Evolutionary conservation across 2,329 filamentous ascomycete genomes (phyloP).

Genomic region (Cercospora brassicicola): DNA sequence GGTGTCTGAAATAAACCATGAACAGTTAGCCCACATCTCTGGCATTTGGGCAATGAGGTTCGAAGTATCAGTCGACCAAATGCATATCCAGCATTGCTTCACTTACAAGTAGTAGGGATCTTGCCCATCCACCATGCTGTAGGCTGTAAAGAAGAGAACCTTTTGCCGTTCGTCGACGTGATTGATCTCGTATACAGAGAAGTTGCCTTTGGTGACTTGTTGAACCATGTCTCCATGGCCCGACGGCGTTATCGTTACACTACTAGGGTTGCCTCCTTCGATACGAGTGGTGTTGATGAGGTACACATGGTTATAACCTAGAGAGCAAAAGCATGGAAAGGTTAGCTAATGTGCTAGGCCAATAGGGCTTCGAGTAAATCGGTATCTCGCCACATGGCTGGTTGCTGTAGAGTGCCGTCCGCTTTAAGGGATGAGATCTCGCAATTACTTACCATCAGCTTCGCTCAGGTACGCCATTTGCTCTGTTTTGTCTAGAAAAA

Average conservation of each 20-base stretch:
- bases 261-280: background rate
- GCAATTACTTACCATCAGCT: background rate
- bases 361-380: background rate
- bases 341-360: background rate
- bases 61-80: background rate
- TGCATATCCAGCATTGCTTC: background rate
- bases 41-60: background rate
- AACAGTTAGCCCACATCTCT: background rate
- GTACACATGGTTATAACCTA: conserved; percentile 5
- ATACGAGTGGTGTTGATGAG: conserved; percentile 8
- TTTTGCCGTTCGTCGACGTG: conserved; percentile 5
- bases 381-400: background rate
- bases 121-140: conserved; percentile 5
- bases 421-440: background rate
- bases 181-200: conserved; percentile 5
- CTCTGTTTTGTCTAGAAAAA: conserved; percentile 10
- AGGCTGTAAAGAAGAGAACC: background rate
- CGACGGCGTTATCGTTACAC: background rate
- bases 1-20: background rate
- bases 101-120: conserved; percentile 11
- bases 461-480: conserved; percentile 11
- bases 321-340: background rate
- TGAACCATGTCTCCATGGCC: background rate
- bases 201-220: conserved; percentile 12
- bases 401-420: background rate